Evolutionary conservation across 805 yeast species (phyloP).

Genomic region (Yarrowia deformans): DNA sequence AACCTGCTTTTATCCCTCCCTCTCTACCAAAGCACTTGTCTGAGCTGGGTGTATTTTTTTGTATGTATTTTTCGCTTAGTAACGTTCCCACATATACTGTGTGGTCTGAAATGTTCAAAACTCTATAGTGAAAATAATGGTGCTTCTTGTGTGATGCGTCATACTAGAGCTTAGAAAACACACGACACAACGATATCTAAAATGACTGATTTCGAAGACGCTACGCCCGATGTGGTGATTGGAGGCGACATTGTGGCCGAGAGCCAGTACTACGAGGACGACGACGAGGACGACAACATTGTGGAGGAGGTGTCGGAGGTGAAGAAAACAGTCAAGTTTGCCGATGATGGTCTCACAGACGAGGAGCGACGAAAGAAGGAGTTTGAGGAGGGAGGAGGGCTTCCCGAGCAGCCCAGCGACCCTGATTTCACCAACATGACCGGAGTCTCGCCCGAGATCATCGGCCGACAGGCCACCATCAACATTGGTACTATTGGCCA

Average conservation of each 20-base stretch:
- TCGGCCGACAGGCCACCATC: conserved; percentile 95
- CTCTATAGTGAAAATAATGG: conserved; percentile 28
- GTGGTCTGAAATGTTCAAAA: background rate
- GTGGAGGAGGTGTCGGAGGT: conserved; percentile 54
- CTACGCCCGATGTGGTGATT: conserved; percentile 83
- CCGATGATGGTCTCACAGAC: conserved; percentile 67
- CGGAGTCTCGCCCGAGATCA: conserved; percentile 92
- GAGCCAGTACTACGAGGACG: conserved; percentile 55
- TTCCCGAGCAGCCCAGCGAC: conserved; percentile 93
- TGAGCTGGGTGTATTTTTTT: no score
- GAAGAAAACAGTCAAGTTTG: conserved; percentile 84
- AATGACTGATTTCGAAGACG: conserved; percentile 77
- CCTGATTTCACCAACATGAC: conserved; percentile 84
- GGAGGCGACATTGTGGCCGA: conserved; percentile 55
- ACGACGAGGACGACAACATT: conserved; percentile 58
- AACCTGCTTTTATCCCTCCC: no score
- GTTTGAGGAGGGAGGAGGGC: conserved; percentile 97
- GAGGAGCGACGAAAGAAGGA: conserved; percentile 82
- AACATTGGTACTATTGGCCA: conserved; percentile 98
- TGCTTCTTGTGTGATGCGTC: conserved; percentile 18
- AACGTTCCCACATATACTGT: conserved; percentile 1
- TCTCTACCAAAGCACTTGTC: no score
- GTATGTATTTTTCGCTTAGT: background rate
- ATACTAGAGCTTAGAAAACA: background rate
- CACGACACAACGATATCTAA: background rate